phyloP scores from a whole-genome alignment of 2,329 filamentous ascomycete species.

The Pestalotiopsis fici region DNA sequence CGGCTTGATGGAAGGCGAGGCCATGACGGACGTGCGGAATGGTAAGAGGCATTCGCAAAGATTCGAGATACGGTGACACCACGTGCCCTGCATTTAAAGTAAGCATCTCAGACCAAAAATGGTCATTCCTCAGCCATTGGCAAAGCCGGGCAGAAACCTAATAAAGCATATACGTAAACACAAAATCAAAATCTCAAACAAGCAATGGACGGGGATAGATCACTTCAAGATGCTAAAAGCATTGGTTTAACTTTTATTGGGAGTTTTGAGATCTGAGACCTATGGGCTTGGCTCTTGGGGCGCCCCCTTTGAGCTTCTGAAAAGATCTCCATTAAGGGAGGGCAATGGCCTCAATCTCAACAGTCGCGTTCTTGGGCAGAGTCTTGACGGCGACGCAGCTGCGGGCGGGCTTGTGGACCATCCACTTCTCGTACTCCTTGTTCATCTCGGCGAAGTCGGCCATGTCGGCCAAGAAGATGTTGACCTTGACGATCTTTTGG shows the following conservation, averaged over 20 bases:
- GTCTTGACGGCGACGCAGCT: slow-evolving; percentile 90
- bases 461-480: slow-evolving; percentile 92
- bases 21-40: neutral
- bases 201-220: neutral
- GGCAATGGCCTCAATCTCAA: slow-evolving; percentile 91
- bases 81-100: neutral
- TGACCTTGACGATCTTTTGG: slow-evolving; percentile 84
- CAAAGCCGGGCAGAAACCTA: neutral
- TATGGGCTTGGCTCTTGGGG: neutral
- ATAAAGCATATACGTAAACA: neutral
- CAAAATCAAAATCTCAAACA: neutral
- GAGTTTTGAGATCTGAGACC: neutral
- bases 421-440: slow-evolving; percentile 80
- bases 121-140: neutral
- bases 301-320: neutral
- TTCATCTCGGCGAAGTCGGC: slow-evolving; percentile 86
- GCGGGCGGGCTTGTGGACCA: slow-evolving; percentile 80
- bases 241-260: neutral
- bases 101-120: neutral
- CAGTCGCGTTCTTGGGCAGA: slow-evolving; percentile 80
- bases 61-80: neutral
- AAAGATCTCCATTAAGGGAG: slow-evolving; percentile 41
- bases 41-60: neutral
- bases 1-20: neutral
- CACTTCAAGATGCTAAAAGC: slow-evolving; percentile 24